These are phyloP conservation scores for Penicillium mononematosum DNA, from an alignment of 495 filamentous ascomycete species.

Conservation along the genomic window DNA sequence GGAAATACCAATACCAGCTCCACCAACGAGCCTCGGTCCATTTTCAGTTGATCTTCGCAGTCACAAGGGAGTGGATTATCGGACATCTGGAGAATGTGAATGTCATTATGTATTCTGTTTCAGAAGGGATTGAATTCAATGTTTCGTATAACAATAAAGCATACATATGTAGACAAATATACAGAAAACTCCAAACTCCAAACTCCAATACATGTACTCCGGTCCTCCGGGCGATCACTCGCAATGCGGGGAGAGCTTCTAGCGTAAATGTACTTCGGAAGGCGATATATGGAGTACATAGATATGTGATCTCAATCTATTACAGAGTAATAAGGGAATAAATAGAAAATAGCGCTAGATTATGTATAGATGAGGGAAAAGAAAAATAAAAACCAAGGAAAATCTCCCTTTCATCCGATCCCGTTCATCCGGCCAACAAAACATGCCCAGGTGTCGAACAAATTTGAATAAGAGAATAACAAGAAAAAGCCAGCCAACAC, in stretches of 20 bases:
- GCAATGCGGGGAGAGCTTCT: constrained; percentile 28
- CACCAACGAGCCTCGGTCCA: constrained; percentile 25
- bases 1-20: constrained; percentile 17
- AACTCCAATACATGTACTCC: background rate
- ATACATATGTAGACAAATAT: background rate
- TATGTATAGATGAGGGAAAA: constrained; percentile 9
- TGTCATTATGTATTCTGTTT: background rate
- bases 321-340: no score
- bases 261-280: background rate
- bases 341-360: background rate
- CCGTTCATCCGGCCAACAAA: constrained; percentile 26
- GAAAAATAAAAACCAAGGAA: constrained; percentile 1
- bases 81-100: background rate
- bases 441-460: constrained; percentile 4
- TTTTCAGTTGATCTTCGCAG: constrained; percentile 1
- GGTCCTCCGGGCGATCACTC: constrained; percentile 9
- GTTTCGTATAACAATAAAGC: background rate
- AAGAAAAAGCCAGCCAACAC: constrained; percentile 16
- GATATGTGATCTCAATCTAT: background rate
- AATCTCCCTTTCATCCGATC: constrained; percentile 27
- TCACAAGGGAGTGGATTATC: constrained; percentile 5
- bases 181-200: background rate
- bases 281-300: background rate
- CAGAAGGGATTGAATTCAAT: no score
- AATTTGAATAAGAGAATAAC: background rate